Evolutionary conservation across 1,139 yeast genomes (phyloP), one percentile per base, ranked within the genome.

Genomic region (Debaryomyces singareniensis): DNA sequence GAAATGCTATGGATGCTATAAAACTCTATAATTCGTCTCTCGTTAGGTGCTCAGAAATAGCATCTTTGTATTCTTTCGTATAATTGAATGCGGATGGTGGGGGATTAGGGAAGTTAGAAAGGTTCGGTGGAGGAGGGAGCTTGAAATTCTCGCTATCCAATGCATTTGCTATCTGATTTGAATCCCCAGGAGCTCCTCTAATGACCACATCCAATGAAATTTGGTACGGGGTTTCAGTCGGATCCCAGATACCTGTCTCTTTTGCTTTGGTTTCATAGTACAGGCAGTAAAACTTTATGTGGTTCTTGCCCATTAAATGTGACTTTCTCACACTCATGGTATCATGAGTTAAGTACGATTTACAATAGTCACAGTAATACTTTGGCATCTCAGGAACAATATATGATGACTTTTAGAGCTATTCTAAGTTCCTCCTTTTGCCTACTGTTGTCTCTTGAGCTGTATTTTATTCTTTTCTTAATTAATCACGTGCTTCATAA

Each of bases 281-380:
- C 37, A 81, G 83, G 35, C 87, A 77, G 36, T 83, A 85, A 35
- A 74, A 68, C 42, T 74, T 71, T 30, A 84, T 66, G 52, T 89
- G 97, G 51, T 83, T 80, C 45, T 75, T 75, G 10, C 97, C 97
- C 29, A 72, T 62, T 29, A 84, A 58, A 55, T 89, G 97, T 25
- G 89, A 79, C 47, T 82, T 79, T 26, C 96, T 62, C 31, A 87
- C 96, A 58, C 94, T 82, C 51, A 78, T 66, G 18, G 95, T 82
- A 55, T 86, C 96, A 50, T 87, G 96, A 2, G 96, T 87, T 36
- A 87, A 64, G 46, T 82, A 81, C 15, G 89, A 76, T 55, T 78
- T 79, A 53, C 96, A 87, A 50, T 86, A 87, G 46, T 83, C 94
- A 57, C 96, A 87, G 56, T 80, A 83, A 53, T 79, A 82, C 43